A percentile compares a stretch with the other conserved stretches of the same genome.
Evolutionary conservation across 768 basidiomycete genomes (phyloP).

Genomic region (Agaricus sinodeliciosus): DNA sequence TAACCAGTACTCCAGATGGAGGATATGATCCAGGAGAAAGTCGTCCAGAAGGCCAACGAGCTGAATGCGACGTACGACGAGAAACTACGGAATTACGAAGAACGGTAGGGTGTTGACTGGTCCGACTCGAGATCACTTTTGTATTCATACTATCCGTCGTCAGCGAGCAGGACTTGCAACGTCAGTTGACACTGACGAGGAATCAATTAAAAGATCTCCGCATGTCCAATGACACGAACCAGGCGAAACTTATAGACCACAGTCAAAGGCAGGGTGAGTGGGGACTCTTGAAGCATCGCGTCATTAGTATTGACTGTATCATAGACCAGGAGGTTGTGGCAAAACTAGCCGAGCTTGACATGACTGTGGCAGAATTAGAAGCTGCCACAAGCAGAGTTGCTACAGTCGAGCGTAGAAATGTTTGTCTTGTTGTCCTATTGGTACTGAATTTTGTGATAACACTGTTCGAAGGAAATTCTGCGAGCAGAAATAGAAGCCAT

Average conservation of each 20-base stretch:
- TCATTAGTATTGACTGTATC: not conserved
- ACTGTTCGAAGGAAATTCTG: constrained; percentile 67
- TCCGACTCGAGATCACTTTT: not conserved
- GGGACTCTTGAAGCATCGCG: not conserved
- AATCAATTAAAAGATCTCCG: constrained; percentile 88
- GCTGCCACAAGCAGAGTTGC: constrained; percentile 93
- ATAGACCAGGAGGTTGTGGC: constrained; percentile 88
- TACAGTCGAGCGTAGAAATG: constrained; percentile 89
- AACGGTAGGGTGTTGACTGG: constrained; percentile 50
- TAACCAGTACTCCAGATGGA: constrained; percentile 66
- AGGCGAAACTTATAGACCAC: constrained; percentile 88
- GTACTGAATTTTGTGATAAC: not conserved
- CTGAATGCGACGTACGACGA: constrained; percentile 97
- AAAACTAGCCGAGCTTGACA: constrained; percentile 88
- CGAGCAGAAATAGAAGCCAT: constrained; percentile 92
- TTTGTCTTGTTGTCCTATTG: constrained; percentile 25
- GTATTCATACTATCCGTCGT: not conserved
- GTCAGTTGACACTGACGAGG: constrained; percentile 85
- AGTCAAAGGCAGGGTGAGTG: constrained; percentile 77
- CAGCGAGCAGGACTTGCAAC: constrained; percentile 89
- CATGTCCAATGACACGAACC: constrained; percentile 84
- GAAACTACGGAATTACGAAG: constrained; percentile 91
- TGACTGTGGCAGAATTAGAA: constrained; percentile 91
- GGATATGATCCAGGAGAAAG: constrained; percentile 81
- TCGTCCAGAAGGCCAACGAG: constrained; percentile 92